Base-by-base conservation (phyloP, 1,139 yeast species). In the Candida pseudocylindracea region DNA sequence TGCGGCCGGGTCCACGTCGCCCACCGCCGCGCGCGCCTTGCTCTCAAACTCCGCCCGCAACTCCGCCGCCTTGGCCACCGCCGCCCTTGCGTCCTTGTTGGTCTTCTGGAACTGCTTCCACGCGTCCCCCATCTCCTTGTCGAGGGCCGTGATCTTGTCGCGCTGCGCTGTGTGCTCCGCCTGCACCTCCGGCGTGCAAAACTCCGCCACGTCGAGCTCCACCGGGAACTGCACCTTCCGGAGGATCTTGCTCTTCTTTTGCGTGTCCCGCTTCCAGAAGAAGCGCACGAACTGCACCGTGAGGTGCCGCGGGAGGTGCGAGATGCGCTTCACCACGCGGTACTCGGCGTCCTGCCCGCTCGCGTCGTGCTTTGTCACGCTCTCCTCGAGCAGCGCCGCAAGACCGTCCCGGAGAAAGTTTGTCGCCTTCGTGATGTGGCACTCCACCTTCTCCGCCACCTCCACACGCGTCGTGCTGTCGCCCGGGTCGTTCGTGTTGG, bases 201-300 rank as follows among this genome's bases (percentile, higher is more conserved):
- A 59, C 45, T 85, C 96, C 11, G 88, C 67, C 31, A 83, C 63
- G 49, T 88, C 99, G 37, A 85, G 60, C 49, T 79, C 91, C 54
- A 83, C 79, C 31, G 99, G 99, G 54, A 91, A 88, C 39, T 75
- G 80, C 26, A 88, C 98, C 53, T 75, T 83, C 48, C 98, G 72
- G 50, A 88, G 60, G 49, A 88, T 88, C 56, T 88, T 88, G 27
- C 93, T 78, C 57, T 88, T 88, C 54, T 76, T 79, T 42, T 70
- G 72, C 8, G 92, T 79, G 38, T 88, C 93, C 45, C 88, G 67
- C 50, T 91, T 79, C 98, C 98, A 88, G 53, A 72, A 88, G 50
- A 88, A 88, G 45, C 99, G 67, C 41, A 88, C 91, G 52, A 79
- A 88, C 50, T 88, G 93, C 33, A 91, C 81, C 10, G 91, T 79